Conservation (phyloP, 208 protist species). For the Trichomonas gallinae region DNA sequence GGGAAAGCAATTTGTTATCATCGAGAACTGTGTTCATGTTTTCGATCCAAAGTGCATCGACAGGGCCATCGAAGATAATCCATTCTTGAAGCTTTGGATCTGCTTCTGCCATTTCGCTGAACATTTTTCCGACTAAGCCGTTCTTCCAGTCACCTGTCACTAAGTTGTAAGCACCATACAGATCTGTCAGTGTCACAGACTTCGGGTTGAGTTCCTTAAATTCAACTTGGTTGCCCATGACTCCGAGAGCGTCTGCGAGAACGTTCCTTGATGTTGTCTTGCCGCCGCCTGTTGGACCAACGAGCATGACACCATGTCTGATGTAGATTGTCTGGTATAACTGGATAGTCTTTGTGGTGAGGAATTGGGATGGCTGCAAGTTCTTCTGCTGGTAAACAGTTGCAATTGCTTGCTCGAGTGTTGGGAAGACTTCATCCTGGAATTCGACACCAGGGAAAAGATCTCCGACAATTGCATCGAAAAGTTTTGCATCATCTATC, state of each 20-base stretch:
- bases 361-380: conserved; percentile 56
- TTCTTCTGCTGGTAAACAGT: not conserved
- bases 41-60: conserved; percentile 96
- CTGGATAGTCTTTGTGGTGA: conserved; percentile 81
- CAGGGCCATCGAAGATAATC: conserved; percentile 93
- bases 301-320: conserved; percentile 88
- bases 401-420: conserved; percentile 53
- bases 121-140: conserved; percentile 55
- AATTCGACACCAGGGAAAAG: conserved; percentile 79
- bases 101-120: conserved; percentile 61
- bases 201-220: conserved; percentile 89
- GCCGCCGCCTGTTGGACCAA: conserved; percentile 79
- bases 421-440: conserved; percentile 66
- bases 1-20: conserved; percentile 89
- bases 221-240: conserved; percentile 28
- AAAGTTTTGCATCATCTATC: conserved; percentile 60
- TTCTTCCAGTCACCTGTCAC: conserved; percentile 61
- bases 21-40: conserved; percentile 96
- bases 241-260: conserved; percentile 36
- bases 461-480: conserved; percentile 82
- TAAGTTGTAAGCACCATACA: conserved; percentile 73
- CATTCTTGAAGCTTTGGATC: conserved; percentile 57
- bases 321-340: conserved; percentile 91
- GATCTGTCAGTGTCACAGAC: conserved; percentile 76
- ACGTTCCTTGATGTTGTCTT: conserved; percentile 53